Conservation (phyloP, 108 stramenopile species). For the Cyclotella baltica region DNA sequence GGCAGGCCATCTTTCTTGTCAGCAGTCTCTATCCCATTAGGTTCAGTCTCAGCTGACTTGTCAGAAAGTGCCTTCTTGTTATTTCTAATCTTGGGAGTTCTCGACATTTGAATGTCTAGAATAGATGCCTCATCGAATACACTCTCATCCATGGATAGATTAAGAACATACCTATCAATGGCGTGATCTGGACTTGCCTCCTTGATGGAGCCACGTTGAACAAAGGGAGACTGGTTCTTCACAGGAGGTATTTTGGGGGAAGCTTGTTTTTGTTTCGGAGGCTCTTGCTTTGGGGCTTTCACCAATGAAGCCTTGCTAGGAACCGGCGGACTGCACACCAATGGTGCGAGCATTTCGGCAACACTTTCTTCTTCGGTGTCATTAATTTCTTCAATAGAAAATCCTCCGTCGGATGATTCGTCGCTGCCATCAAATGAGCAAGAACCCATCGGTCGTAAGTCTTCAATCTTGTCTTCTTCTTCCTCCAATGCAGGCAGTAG, state of each 20-base stretch:
- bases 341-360: too few species aligned
- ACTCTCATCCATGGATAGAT: background rate
- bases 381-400: slow-evolving; percentile 15
- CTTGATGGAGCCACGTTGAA: background rate
- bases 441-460: background rate
- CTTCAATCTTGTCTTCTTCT: background rate
- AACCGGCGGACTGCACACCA: background rate
- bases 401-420: slow-evolving; percentile 11
- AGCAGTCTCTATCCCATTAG: background rate
- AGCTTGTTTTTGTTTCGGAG: too few species aligned
- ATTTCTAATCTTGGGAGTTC: slow-evolving; percentile 24
- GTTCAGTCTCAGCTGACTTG: background rate
- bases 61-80: background rate
- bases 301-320: background rate
- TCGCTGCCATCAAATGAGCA: slow-evolving; percentile 10
- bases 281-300: too few species aligned
- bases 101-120: slow-evolving; percentile 12
- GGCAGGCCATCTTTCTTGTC: too few species aligned
- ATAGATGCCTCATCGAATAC: slow-evolving; percentile 12
- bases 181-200: background rate
- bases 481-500: background rate
- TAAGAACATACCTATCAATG: slow-evolving; percentile 9
- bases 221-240: background rate
- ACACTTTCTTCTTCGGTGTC: background rate
- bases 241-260: background rate